Evolutionary conservation across 495 filamentous ascomycete species (phyloP), one percentile per base, ranked within the genome.

Genomic region (Neurospora sp.): DNA sequence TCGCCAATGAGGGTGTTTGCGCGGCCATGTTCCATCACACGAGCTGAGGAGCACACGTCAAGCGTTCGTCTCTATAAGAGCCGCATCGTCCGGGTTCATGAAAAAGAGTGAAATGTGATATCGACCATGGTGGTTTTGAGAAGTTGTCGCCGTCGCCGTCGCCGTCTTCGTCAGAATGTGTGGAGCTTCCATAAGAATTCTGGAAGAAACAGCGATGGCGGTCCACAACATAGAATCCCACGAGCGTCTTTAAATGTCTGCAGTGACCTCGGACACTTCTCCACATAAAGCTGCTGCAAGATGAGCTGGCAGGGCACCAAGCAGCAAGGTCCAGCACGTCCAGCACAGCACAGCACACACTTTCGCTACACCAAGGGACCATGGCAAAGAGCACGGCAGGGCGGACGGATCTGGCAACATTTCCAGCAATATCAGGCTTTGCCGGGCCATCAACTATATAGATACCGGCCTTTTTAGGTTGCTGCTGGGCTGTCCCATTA

Each of bases 271-370:
- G 69, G 73, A 71, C 71, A 37, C 71, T 74, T 76, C 78, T 81
- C 79, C 78, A 77, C 79, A 74, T 76, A 59, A 66, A 66, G 54
- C 70, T 77, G 71, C 79, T 82, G 81, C 81, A 82, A 76, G 81
- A 81, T 82, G 81, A 78, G 79, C 77, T 82, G 81, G 81, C 81
- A 82, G 36, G 77, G 75, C 71, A 77, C 69, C 70, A 66, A 66
- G 54, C 54, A 66, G 54, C 54, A 66, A 66, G 54, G 54, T 66
- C 54, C 54, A 66, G 54, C 54, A 66, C 54, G 54, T 66, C 54
- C 54, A 66, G 54, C 54, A 66, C 54, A 66, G 28, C 54, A 66
- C 54, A 66, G 54, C 54, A 66, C 54, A 66, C 54, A 66, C 54
- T 66, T 62, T 66, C 3, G 54, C 54, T 66, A 66, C 54, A 66